Base-by-base conservation (phyloP, 495 filamentous ascomycete species). In the Penicillium cinerascens region DNA sequence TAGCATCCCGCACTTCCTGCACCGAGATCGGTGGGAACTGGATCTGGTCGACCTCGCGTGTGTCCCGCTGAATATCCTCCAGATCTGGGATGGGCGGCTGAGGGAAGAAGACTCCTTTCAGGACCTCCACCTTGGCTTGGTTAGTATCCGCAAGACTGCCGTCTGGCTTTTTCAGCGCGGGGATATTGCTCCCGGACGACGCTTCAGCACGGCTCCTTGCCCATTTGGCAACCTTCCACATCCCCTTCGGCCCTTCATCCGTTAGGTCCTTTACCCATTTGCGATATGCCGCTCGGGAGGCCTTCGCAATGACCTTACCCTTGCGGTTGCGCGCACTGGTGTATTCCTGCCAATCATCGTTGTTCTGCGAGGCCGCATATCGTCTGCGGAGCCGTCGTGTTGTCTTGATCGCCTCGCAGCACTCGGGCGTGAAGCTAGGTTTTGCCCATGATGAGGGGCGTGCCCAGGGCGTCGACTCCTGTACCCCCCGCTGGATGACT, bases 51-150 rank as follows among this genome's bases (percentile, higher is more conserved):
- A 25, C 7, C 11, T 29, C 11, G 3, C 26, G 11, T 20, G 21
- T 21, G n/a, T 21, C 10, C 3, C 6, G 11, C 22, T 44, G 23
- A 25, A 72, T 63, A 43, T 54, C 58, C 3, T 42, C 49, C 5
- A 70, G 63, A 44, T 70, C 56, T 5, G 59, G 60, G 17, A 16
- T 1, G 1, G 53, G 52, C 3, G 51, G 54, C 18, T 40, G 29
- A 2, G 58, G 60, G 33, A 69, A 72, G 60, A 71, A 67, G 29
- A 38, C 52, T 6, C 51, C 21, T 1, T 33, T 56, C 9, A 66
- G 49, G 3, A 46, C 37, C 6, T 59, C 33, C 1, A 44, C 56
- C 36, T 69, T 69, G 25, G 56, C 39, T 20, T 38, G 21, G 1
- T 18, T 20, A 0, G 54, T 53, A 13, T 56, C 55, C 4, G 44